Base-by-base conservation (phyloP, 345 rosid genomes). In the Citrus sp. region DNA sequence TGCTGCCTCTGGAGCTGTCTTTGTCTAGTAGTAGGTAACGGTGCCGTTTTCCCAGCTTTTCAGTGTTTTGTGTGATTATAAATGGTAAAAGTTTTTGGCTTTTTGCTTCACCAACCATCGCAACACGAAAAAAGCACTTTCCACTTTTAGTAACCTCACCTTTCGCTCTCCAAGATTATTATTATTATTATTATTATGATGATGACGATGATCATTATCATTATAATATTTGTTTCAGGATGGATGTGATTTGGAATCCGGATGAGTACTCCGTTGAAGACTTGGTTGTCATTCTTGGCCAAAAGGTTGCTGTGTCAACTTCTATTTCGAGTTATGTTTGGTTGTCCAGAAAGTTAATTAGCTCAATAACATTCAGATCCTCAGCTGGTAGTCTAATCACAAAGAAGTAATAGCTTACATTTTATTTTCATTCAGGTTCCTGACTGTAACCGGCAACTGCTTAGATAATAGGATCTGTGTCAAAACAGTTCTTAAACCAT, bases 1-100 rank as follows among this genome's bases (percentile, higher is more conserved):
- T 88, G 89, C 84, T 90, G 9, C 86, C 97, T 77, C 80, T 92
- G 82, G 92, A 92, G 85, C 80, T 94, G 72, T 83, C 91, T 22
- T 86, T 94, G 79, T 79, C 62, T 40, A 84, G 79, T 79, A 80
- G 81, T 63, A 91, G 94, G n/a, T 70, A 74, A 77, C 59, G 58
- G 60, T 63, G 76, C 77, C 82, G 73, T 73, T 83, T 84, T 83
- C 82, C 38, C 14, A 46, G 22, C 40, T 78, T 74, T 77, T 67
- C 62, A 63, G 69, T 42, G 37, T 4, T 58, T 40, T 65, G 12
- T 21, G 32, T 72, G 32, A 16, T 34, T 54, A 25, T 49, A 67
- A 40, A 58, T 49, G 63, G 80, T 32, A 80, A 80, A 77, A 58
- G 77, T 58, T 63, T 38, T 7, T 25, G 67, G 54, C 55, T 76